Evolutionary conservation across 495 filamentous ascomycete genomes (phyloP).

Genomic region (Xylaria nigripes): DNA sequence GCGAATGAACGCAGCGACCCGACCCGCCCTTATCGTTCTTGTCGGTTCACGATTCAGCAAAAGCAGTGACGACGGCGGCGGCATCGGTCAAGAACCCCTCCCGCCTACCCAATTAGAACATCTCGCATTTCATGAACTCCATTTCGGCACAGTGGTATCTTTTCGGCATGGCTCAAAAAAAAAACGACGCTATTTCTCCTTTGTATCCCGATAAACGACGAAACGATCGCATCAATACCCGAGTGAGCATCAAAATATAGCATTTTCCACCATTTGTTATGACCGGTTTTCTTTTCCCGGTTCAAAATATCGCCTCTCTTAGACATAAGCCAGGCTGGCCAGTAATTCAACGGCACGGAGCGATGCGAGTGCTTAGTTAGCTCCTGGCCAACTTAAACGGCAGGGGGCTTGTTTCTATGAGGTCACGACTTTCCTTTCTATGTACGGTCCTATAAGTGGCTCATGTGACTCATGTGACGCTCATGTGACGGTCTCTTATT

Average conservation of each 20-base stretch:
- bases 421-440: not conserved
- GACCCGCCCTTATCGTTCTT: not conserved
- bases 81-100: not conserved
- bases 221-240: constrained; percentile 24
- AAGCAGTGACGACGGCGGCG: not conserved
- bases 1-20: not conserved
- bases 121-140: constrained; percentile 2
- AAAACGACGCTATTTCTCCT: not conserved
- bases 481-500: not conserved
- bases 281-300: not conserved
- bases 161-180: not conserved
- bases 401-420: not conserved
- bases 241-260: constrained; percentile 14
- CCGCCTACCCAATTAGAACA: not conserved
- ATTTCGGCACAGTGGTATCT: not conserved
- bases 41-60: not conserved
- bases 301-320: not conserved
- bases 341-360: not conserved
- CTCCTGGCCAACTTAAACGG: not conserved
- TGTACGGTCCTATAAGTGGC: not conserved
- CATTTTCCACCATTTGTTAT: constrained; percentile 2
- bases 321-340: not conserved
- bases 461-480: not conserved
- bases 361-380: not conserved
- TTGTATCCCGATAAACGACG: constrained; percentile 14